Evolutionary conservation across 2,329 filamentous ascomycete species (phyloP).

Genomic region (Aspergillus ochraceoroseus): DNA sequence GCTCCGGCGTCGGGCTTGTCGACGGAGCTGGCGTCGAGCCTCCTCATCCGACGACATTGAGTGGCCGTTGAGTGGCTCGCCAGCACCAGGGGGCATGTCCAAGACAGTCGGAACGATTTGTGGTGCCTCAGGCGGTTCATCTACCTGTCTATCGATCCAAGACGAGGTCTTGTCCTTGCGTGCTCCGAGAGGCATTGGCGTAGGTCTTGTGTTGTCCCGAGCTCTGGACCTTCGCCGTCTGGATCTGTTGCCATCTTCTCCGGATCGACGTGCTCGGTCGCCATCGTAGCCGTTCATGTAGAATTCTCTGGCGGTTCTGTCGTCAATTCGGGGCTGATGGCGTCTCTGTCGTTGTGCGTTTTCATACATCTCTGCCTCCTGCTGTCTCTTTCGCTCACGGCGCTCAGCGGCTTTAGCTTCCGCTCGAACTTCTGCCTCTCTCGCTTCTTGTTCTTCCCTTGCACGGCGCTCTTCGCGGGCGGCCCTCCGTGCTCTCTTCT

Average conservation of each 20-base stretch:
- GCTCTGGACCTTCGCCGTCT: conserved; percentile 37
- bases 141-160: conserved; percentile 47
- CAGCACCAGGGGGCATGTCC: conserved; percentile 36
- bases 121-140: conserved; percentile 47
- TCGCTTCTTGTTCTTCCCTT: conserved; percentile 50
- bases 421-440: conserved; percentile 26
- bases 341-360: conserved; percentile 29
- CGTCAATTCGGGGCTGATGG: conserved; percentile 31
- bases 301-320: conserved; percentile 26
- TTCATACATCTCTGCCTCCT: conserved; percentile 32
- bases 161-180: conserved; percentile 48
- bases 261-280: conserved; percentile 28
- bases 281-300: conserved; percentile 26
- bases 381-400: conserved; percentile 38
- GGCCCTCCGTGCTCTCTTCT: conserved; percentile 32
- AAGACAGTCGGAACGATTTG: conserved; percentile 45
- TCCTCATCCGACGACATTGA: conserved; percentile 45
- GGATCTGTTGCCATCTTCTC: conserved; percentile 30
- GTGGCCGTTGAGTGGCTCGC: conserved; percentile 28
- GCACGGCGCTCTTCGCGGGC: conserved; percentile 34
- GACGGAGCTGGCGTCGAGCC: conserved; percentile 35
- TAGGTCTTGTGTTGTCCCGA: conserved; percentile 22
- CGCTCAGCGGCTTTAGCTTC: conserved; percentile 39
- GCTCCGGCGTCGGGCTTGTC: conserved; percentile 38
- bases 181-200: conserved; percentile 35